A percentile compares a stretch with the other conserved stretches of the same genome.
Conservation (phyloP, 2,329 filamentous ascomycete genomes). For the Fusarium sp. region DNA sequence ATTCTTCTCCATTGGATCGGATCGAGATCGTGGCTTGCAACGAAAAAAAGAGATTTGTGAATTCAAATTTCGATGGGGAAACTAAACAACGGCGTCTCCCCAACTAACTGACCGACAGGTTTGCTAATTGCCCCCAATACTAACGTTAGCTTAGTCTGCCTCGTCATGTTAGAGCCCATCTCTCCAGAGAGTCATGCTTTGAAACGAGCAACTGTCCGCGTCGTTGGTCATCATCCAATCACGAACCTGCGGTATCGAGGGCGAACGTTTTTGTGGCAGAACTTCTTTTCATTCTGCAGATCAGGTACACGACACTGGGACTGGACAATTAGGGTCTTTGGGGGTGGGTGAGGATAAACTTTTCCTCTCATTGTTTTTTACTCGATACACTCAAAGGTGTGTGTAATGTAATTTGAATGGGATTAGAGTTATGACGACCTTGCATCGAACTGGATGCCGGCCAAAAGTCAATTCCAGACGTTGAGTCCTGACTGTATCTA, state of each 20-base stretch:
- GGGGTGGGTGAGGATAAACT: neutral
- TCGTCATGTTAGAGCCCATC: slow-evolving; percentile 14
- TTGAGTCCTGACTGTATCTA: neutral
- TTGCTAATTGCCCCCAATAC: neutral
- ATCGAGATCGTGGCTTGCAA: neutral
- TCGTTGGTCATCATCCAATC: neutral
- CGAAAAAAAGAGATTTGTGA: neutral
- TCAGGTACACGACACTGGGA: slow-evolving; percentile 21
- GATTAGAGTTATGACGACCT: slow-evolving; percentile 12
- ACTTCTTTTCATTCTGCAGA: slow-evolving; percentile 8
- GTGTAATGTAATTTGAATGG: neutral
- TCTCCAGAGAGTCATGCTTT: neutral
- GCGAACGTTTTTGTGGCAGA: neutral
- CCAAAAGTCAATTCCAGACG: neutral
- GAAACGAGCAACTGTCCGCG: neutral
- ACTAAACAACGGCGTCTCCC: neutral
- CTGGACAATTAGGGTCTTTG: neutral
- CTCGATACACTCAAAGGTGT: slow-evolving; percentile 4
- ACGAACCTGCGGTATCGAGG: neutral
- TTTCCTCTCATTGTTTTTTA: neutral
- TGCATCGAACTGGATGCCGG: neutral
- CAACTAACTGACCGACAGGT: slow-evolving; percentile 14
- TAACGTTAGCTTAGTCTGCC: slow-evolving; percentile 1
- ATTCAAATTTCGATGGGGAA: neutral
- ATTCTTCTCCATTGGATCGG: neutral